phyloP scores from a whole-genome alignment of 2,329 filamentous ascomycete genomes.

The Tolypocladium album region DNA sequence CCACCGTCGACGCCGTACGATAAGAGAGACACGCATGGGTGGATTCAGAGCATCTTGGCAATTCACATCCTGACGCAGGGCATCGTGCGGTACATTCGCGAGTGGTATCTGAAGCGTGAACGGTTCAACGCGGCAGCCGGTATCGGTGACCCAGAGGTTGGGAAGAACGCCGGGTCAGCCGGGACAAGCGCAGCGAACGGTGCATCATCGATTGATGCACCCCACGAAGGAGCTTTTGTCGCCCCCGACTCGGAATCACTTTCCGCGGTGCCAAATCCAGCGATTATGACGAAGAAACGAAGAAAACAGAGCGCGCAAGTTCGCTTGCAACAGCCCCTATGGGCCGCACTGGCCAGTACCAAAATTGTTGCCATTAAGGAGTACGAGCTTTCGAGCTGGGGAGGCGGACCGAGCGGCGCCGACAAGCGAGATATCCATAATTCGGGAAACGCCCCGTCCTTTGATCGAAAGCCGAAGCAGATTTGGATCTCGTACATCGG shows the following conservation, averaged over 20 bases:
- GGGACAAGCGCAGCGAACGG: background rate
- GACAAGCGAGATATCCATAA: conserved; percentile 69
- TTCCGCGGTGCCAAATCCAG: conserved; percentile 20
- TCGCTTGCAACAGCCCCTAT: conserved; percentile 80
- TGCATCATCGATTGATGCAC: background rate
- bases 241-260: conserved; percentile 40
- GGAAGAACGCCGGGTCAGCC: conserved; percentile 25
- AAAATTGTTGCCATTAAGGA: conserved; percentile 95
- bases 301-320: conserved; percentile 87
- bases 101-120: conserved; percentile 55
- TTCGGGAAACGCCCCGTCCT: conserved; percentile 58
- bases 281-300: conserved; percentile 60
- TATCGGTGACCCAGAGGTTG: conserved; percentile 52
- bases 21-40: conserved; percentile 49
- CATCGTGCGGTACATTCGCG: conserved; percentile 57
- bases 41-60: conserved; percentile 58
- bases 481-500: conserved; percentile 77
- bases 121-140: conserved; percentile 38
- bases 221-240: conserved; percentile 29
- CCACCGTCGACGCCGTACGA: conserved; percentile 32
- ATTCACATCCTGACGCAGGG: conserved; percentile 69
- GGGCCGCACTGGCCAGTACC: conserved; percentile 88
- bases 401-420: conserved; percentile 53
- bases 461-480: conserved; percentile 57
- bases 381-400: conserved; percentile 70